These are phyloP conservation scores for Camellia sinensis DNA, from an alignment of 148 eudicot genomes.

Conservation along the genomic window DNA sequence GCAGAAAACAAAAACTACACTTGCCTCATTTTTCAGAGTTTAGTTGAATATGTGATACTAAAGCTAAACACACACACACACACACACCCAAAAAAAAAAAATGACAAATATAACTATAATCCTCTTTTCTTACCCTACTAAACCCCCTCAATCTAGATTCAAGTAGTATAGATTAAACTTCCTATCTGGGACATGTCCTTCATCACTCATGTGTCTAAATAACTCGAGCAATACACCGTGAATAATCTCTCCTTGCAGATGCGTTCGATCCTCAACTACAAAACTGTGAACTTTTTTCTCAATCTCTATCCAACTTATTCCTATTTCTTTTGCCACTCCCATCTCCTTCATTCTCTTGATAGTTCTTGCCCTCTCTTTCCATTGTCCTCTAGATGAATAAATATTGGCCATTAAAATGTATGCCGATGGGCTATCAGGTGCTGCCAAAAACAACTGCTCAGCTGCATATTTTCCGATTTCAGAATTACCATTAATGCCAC, in stretches of 20 bases:
- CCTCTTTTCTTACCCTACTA: background rate
- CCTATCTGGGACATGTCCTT: conserved; percentile 61
- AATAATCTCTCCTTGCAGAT: conserved; percentile 43
- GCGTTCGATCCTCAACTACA: conserved; percentile 71
- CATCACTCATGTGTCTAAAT: conserved; percentile 64
- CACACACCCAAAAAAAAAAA: background rate
- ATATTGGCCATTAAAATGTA: conserved; percentile 74
- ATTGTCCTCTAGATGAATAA: conserved; percentile 62
- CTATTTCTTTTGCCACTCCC: conserved; percentile 68
- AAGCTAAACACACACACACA: too few species aligned
- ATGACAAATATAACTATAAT: background rate
- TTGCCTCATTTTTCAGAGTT: too few species aligned
- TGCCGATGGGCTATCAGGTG: conserved; percentile 60
- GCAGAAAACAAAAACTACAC: too few species aligned
- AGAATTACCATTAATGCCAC: conserved; percentile 60
- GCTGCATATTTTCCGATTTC: conserved; percentile 73
- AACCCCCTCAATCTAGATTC: conserved; percentile 34
- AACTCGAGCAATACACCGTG: conserved; percentile 40
- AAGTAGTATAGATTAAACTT: conserved; percentile 36
- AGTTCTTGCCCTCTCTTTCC: conserved; percentile 72
- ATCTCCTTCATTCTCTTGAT: conserved; percentile 67
- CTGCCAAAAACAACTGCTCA: conserved; percentile 45
- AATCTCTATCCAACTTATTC: conserved; percentile 85
- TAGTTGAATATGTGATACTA: too few species aligned
- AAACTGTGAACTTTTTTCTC: conserved; percentile 67